These are phyloP conservation scores for Hypoxylon rubiginosum DNA, from an alignment of 2,329 filamentous ascomycete genomes.

Conservation along the genomic window DNA sequence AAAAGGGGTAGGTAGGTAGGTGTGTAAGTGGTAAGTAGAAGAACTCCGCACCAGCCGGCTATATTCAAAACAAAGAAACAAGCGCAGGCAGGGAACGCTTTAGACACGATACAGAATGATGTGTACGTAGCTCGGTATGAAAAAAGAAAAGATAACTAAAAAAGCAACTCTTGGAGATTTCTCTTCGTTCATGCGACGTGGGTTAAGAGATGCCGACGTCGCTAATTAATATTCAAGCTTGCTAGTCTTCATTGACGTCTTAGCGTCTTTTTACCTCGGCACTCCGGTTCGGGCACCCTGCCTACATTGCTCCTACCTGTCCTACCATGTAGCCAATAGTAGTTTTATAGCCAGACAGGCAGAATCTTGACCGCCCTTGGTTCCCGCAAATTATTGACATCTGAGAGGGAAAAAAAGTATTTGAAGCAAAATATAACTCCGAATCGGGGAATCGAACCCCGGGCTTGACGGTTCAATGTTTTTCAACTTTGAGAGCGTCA, in stretches of 20 bases:
- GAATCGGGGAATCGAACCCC: conserved; percentile 51
- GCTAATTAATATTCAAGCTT: conserved; percentile 18
- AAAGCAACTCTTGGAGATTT: conserved; percentile 20
- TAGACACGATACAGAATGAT: conserved; percentile 1
- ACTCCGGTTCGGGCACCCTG: conserved; percentile 38
- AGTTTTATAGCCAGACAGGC: conserved; percentile 25
- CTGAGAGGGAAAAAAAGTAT: background rate
- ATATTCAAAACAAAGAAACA: background rate
- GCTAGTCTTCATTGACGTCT: background rate
- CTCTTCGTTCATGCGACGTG: conserved; percentile 29
- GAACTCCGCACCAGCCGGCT: conserved; percentile 4
- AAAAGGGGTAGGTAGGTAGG: conserved; percentile 4
- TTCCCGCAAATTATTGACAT: background rate
- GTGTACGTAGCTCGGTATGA: background rate
- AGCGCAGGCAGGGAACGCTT: conserved; percentile 17
- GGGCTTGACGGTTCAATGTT: conserved; percentile 43
- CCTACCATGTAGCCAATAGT: conserved; percentile 9
- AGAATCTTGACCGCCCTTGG: conserved; percentile 19
- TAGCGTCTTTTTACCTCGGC: conserved; percentile 38
- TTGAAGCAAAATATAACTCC: conserved; percentile 32
- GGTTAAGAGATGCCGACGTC: conserved; percentile 24
- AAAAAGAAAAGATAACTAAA: conserved; percentile 1
- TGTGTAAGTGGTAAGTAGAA: conserved; percentile 3
- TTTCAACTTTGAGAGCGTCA: conserved; percentile 50
- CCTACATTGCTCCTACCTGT: background rate